Conservation (phyloP, 1,284 basidiomycete species). For the Cryptococcus sp. region DNA sequence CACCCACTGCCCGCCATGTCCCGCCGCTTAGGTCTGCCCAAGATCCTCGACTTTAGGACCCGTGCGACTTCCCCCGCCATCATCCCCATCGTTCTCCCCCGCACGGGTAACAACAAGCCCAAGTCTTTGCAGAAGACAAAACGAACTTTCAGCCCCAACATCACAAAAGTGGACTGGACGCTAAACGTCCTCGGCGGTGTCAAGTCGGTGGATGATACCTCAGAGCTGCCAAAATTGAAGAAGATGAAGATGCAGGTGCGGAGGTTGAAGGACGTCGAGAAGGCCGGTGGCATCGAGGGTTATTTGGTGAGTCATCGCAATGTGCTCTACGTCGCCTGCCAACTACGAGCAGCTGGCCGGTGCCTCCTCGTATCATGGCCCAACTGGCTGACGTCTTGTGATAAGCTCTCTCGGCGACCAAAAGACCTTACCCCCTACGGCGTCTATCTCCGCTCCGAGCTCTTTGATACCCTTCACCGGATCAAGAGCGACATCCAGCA, state of each 20-base stretch:
- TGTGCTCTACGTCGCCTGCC: background rate
- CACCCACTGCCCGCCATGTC: constrained; percentile 4
- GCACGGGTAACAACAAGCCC: constrained; percentile 78
- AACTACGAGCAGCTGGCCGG: background rate
- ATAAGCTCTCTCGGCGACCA: constrained; percentile 41
- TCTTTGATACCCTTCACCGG: constrained; percentile 41
- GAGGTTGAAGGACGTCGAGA: constrained; percentile 40
- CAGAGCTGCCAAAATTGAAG: constrained; percentile 21
- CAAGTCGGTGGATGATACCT: background rate
- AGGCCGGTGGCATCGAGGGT: constrained; percentile 49
- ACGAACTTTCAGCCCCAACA: constrained; percentile 81
- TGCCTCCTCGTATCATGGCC: background rate
- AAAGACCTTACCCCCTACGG: constrained; percentile 44
- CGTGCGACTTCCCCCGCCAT: constrained; percentile 37
- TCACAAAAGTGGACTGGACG: constrained; percentile 54
- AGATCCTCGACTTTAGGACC: constrained; percentile 16
- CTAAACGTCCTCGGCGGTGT: constrained; percentile 27
- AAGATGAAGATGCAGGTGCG: constrained; percentile 41
- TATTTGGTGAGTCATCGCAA: constrained; percentile 40
- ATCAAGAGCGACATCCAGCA: constrained; percentile 10
- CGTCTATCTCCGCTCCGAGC: constrained; percentile 34
- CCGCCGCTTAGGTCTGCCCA: constrained; percentile 1
- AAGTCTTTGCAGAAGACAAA: constrained; percentile 90
- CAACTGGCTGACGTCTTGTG: background rate
- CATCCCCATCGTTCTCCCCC: constrained; percentile 36